Evolutionary conservation across 257 asterid genomes (phyloP).

Genomic region (Nicotiana paniculata): DNA sequence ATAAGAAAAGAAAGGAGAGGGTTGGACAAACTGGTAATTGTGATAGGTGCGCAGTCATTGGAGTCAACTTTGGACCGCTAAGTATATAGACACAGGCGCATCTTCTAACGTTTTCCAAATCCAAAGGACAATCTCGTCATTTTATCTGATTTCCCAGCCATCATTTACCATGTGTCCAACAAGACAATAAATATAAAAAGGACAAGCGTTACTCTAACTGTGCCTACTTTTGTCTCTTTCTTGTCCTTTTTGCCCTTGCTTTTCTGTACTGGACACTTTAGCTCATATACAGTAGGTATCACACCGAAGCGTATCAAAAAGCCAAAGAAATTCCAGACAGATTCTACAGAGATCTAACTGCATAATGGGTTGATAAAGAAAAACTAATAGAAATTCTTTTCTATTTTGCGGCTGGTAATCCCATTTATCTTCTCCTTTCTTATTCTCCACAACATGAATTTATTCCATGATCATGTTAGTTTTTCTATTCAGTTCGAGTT

Average conservation of each 20-base stretch:
- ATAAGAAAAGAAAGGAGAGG: background rate
- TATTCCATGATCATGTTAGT: background rate
- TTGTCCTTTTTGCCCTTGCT: constrained; percentile 10
- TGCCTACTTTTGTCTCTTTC: constrained; percentile 7
- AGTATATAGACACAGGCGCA: background rate
- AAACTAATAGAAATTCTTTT: constrained; percentile 12
- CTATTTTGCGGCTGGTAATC: constrained; percentile 13
- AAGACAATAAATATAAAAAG: background rate
- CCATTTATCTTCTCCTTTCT: constrained; percentile 17
- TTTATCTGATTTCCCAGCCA: background rate
- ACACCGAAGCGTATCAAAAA: constrained; percentile 6
- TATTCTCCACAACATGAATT: background rate
- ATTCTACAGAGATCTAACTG: constrained; percentile 21
- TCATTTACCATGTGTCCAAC: background rate
- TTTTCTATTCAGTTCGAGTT: background rate
- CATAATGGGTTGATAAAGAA: constrained; percentile 20
- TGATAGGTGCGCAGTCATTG: background rate
- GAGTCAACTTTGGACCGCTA: background rate
- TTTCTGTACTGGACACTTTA: background rate
- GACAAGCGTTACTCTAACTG: background rate
- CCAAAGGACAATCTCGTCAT: background rate
- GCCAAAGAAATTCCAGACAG: background rate
- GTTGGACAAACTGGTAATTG: background rate
- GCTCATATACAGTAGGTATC: background rate
- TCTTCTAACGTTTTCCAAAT: background rate